phyloP scores from a whole-genome alignment of 805 yeast genomes.

The Sugiyamaella mastotermitis region DNA sequence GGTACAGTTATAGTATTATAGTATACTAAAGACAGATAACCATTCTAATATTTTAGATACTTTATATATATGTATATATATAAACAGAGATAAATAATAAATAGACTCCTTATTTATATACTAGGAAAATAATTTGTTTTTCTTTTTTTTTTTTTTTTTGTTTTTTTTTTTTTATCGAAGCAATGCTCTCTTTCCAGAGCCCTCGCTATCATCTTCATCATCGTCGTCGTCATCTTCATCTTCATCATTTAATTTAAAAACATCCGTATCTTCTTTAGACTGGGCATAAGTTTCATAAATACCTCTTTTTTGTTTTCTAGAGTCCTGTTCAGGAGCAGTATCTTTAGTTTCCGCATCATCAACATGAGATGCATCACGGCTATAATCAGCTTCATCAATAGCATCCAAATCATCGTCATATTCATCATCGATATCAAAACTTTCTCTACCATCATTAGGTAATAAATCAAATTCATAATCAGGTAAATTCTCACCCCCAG shows the following conservation, averaged over 20 bases:
- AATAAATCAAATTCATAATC: constrained; percentile 22
- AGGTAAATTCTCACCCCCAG: constrained; percentile 7
- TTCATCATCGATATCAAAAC: constrained; percentile 3
- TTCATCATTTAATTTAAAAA: too few species aligned
- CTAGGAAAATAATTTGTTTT: too few species aligned
- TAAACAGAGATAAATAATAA: too few species aligned
- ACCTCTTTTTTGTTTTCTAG: constrained; percentile 2
- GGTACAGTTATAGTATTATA: too few species aligned
- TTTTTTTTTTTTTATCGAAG: too few species aligned
- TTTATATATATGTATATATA: too few species aligned
- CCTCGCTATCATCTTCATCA: constrained; percentile 4
- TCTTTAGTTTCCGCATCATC: constrained; percentile 9
- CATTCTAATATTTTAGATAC: too few species aligned
- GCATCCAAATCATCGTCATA: constrained; percentile 3
- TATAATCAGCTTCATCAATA: constrained; percentile 9
- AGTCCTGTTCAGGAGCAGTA: constrained; percentile 1
- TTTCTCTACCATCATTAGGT: constrained; percentile 15
- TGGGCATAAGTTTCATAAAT: constrained; percentile 8
- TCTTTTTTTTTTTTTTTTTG: too few species aligned
- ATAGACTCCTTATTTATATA: too few species aligned
- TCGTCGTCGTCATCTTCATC: constrained; percentile 6
- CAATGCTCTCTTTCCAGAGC: too few species aligned
- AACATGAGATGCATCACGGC: not conserved
- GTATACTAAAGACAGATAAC: too few species aligned
- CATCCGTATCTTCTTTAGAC: constrained; percentile 5